Conservation (phyloP, 176 grass and related monocot genomes). For the Poa annua region DNA sequence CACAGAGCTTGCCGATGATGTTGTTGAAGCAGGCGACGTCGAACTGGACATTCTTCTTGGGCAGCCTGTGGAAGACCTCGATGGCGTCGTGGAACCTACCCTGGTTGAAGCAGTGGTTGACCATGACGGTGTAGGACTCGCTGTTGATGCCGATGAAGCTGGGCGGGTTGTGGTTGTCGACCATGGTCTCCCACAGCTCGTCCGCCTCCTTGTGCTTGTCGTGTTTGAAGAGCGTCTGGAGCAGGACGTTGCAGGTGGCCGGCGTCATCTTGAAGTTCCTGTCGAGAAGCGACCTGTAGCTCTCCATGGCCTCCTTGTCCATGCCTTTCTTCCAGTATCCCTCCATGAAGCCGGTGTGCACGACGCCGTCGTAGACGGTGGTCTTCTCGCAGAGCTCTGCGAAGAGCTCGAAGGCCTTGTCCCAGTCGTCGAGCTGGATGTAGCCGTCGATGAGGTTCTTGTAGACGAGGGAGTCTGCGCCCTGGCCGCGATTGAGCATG, state of each 20-base stretch:
- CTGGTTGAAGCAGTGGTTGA: slow-evolving; percentile 23
- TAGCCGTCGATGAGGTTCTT: slow-evolving; percentile 31
- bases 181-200: slow-evolving; percentile 55
- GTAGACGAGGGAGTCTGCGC: slow-evolving; percentile 20
- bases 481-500: slow-evolving; percentile 57
- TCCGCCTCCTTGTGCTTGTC: slow-evolving; percentile 55
- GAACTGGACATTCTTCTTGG: slow-evolving; percentile 19
- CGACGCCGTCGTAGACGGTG: slow-evolving; percentile 10
- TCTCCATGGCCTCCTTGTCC: slow-evolving; percentile 66
- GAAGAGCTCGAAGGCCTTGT: slow-evolving; percentile 9
- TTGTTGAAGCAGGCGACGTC: slow-evolving; percentile 29
- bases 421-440: slow-evolving; percentile 21
- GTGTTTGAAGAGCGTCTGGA: slow-evolving; percentile 57
- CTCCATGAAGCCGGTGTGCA: slow-evolving; percentile 30
- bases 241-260: slow-evolving; percentile 55
- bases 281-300: slow-evolving; percentile 56
- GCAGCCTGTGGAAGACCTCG: slow-evolving; percentile 20
- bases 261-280: slow-evolving; percentile 63
- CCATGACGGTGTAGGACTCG: slow-evolving; percentile 30
- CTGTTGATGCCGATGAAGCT: slow-evolving; percentile 30
- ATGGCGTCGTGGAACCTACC: slow-evolving; percentile 10
- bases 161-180: slow-evolving; percentile 35
- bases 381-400: slow-evolving; percentile 5
- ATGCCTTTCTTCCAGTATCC: slow-evolving; percentile 55
- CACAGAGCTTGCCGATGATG: slow-evolving; percentile 16